These are phyloP conservation scores for Powellomyces hirtus DNA, from an alignment of 192 early-diverging fungal genomes.

Conservation along the genomic window DNA sequence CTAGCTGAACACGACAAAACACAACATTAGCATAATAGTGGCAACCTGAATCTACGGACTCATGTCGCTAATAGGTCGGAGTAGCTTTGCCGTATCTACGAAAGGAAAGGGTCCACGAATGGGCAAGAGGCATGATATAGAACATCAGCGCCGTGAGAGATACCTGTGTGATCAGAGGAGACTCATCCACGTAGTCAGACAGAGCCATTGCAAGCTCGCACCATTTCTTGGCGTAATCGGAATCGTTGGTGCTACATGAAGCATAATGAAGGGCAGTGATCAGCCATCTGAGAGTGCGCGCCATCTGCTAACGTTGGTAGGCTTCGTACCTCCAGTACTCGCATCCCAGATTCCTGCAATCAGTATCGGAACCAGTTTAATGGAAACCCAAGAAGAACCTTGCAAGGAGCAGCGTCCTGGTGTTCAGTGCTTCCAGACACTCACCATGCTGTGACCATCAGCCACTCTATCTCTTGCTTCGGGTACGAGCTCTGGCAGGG, in stretches of 20 bases:
- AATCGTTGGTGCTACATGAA: conserved; percentile 6
- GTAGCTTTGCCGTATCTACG: background rate
- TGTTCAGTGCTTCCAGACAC: background rate
- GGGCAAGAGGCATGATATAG: background rate
- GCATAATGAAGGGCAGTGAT: background rate
- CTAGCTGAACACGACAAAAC: too few relatives aligned
- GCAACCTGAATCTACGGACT: too few relatives aligned
- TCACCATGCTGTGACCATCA: conserved; percentile 29
- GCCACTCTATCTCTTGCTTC: conserved; percentile 20
- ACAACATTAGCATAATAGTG: too few relatives aligned
- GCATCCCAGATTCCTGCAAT: conserved; percentile 24
- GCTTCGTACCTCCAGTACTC: conserved; percentile 20
- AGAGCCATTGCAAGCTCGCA: conserved; percentile 16
- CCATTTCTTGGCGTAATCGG: conserved; percentile 9
- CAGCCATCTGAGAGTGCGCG: background rate
- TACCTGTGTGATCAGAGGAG: background rate
- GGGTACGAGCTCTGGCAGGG: conserved; percentile 21
- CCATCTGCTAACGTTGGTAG: background rate
- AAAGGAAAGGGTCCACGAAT: background rate
- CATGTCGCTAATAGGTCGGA: background rate
- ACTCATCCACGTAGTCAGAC: background rate
- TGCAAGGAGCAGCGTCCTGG: background rate
- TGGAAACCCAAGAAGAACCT: background rate
- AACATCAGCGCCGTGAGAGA: background rate
- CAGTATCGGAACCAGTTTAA: background rate